A percentile compares a stretch with the other conserved stretches of the same genome.
phyloP scores from a whole-genome alignment of 148 eudicot species.

The Rhododendron ovatum region DNA sequence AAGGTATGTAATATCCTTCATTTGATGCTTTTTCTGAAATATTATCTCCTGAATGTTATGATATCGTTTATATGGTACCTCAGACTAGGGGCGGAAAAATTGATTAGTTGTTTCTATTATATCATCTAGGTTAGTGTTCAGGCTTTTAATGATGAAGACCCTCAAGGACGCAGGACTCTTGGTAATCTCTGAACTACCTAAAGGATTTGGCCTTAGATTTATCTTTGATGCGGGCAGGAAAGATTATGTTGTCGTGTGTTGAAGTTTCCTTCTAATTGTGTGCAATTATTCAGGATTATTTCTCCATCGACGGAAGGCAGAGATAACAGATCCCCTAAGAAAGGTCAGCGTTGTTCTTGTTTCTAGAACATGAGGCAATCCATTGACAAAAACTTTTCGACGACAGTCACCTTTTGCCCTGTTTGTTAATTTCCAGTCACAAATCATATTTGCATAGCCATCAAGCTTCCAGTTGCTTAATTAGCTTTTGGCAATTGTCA shows the following conservation, averaged over 20 bases:
- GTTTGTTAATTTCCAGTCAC: neutral
- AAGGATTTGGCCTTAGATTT: neutral
- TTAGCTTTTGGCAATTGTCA: neutral
- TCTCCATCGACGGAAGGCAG: conserved; percentile 98
- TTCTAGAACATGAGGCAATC: neutral
- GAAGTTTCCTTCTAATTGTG: conserved; percentile 1
- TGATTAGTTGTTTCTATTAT: conserved; percentile 17
- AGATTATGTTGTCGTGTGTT: neutral
- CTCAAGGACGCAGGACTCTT: conserved; percentile 96
- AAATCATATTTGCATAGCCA: neutral
- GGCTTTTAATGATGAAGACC: conserved; percentile 97
- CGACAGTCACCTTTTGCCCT: neutral
- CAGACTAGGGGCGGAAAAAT: neutral
- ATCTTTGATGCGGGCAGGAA: neutral
- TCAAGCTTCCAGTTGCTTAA: conserved; percentile 5
- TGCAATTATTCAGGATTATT: conserved; percentile 62
- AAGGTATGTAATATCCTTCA: conserved; percentile 47
- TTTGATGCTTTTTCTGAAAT: neutral
- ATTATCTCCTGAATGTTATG: neutral
- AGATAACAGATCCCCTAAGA: conserved; percentile 60
- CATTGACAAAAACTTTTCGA: neutral
- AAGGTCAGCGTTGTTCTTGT: conserved; percentile 52
- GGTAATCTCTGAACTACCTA: conserved; percentile 40
- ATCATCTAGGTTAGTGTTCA: conserved; percentile 81
- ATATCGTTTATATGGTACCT: conserved; percentile 2